Conservation (phyloP, 352 stramenopile genomes). For the Peronospora belbahrii region DNA sequence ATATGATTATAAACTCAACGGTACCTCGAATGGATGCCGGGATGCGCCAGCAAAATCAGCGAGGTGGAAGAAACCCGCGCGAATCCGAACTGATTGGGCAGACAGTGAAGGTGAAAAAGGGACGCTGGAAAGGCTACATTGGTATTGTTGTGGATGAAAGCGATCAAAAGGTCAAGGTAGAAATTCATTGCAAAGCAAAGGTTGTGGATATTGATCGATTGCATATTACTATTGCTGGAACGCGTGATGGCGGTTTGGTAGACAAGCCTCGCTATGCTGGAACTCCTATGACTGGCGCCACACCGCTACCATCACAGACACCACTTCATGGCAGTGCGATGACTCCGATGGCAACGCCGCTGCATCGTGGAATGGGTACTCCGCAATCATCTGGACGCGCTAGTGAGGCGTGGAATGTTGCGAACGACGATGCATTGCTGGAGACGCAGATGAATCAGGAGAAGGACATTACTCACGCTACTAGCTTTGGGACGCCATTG, state of each 20-base stretch:
- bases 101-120: conserved; percentile 88
- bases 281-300: conserved; percentile 71
- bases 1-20: conserved; percentile 83
- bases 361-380: conserved; percentile 76
- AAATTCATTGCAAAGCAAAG: conserved; percentile 88
- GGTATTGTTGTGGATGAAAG: conserved; percentile 86
- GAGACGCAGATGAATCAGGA: conserved; percentile 87
- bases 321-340: conserved; percentile 77
- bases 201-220: conserved; percentile 82
- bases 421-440: conserved; percentile 78
- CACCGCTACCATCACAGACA: conserved; percentile 75
- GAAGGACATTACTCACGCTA: conserved; percentile 85
- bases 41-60: conserved; percentile 36
- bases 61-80: conserved; percentile 44
- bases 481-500: conserved; percentile 75
- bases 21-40: conserved; percentile 52
- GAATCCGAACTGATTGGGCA: conserved; percentile 83
- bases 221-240: conserved; percentile 68
- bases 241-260: conserved; percentile 64
- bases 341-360: conserved; percentile 81
- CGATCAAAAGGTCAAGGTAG: conserved; percentile 88
- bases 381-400: conserved; percentile 50
- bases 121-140: conserved; percentile 89
- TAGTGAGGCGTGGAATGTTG: conserved; percentile 79
- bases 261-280: conserved; percentile 63